Percentiles rank a stretch among this genome's conserved stretches.
Conservation (phyloP, 129 eudicot genomes). For the Helianthus annuus region HanXRQr2.0-SUNRISE NC_035433.2:143174681-143175180, state of each 20-base stretch:
- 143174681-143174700: slow-evolving; percentile 19
- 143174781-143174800: slow-evolving; percentile 20
- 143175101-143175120: not conserved
- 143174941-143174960: slow-evolving; percentile 41
- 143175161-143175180: slow-evolving; percentile 21
- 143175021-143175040: not conserved
- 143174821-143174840: slow-evolving; percentile 16
- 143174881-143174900: slow-evolving; percentile 27
- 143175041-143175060: not conserved
- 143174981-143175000: slow-evolving; percentile 8
- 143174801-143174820: slow-evolving; percentile 10
- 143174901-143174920: slow-evolving; percentile 25
- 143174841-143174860: slow-evolving; percentile 28
- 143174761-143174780: slow-evolving; percentile 22
- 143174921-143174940: slow-evolving; percentile 25
- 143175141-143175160: slow-evolving; percentile 19
- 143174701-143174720: slow-evolving; percentile 18
- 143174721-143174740: slow-evolving; percentile 10
- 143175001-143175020: not conserved
- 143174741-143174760: slow-evolving; percentile 31
- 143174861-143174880: slow-evolving; percentile 23
- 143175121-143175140: not conserved
- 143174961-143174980: slow-evolving; percentile 20
- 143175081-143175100: slow-evolving; percentile 11
- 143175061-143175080: not conserved